A percentile compares a stretch with the other conserved stretches of the same genome.
phyloP scores from a whole-genome alignment of 164 flowering plant genomes.

The Berberis thunbergii region DNA sequence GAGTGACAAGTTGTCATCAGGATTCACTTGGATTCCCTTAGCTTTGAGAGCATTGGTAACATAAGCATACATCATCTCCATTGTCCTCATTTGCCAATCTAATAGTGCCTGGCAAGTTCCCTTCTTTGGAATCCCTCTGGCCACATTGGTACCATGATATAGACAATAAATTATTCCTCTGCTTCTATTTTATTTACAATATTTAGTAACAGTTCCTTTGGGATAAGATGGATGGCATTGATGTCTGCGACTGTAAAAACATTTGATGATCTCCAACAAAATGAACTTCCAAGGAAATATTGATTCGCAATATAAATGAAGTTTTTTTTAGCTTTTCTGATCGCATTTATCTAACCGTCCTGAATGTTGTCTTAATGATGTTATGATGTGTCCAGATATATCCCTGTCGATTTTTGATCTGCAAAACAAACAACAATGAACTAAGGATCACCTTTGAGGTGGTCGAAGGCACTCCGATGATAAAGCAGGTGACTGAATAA shows the following conservation, averaged over 20 bases:
- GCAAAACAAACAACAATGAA: too few species aligned
- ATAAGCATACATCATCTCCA: conserved; percentile 76
- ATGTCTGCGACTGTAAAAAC: conserved; percentile 33
- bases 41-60: conserved; percentile 33
- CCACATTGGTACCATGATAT: conserved; percentile 69
- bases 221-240: conserved; percentile 45
- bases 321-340: conserved; percentile 49
- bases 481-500: too few species aligned
- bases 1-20: conserved; percentile 47
- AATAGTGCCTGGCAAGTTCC: conserved; percentile 52
- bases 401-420: too few species aligned
- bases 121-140: conserved; percentile 57
- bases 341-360: conserved; percentile 69
- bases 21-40: conserved; percentile 40
- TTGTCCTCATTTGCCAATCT: conserved; percentile 58
- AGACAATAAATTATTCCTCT: conserved; percentile 50
- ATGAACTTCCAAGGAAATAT: conserved; percentile 74
- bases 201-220: conserved; percentile 58
- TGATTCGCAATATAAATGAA: conserved; percentile 72
- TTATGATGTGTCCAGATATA: conserved; percentile 4
- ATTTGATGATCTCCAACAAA: conserved; percentile 33
- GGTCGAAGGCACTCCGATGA: too few species aligned
- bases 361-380: conserved; percentile 61
- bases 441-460: too few species aligned
- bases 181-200: conserved; percentile 59